Evolutionary conservation across 305 asterid species (phyloP).

Genomic region (Fraxinus greggii): DNA sequence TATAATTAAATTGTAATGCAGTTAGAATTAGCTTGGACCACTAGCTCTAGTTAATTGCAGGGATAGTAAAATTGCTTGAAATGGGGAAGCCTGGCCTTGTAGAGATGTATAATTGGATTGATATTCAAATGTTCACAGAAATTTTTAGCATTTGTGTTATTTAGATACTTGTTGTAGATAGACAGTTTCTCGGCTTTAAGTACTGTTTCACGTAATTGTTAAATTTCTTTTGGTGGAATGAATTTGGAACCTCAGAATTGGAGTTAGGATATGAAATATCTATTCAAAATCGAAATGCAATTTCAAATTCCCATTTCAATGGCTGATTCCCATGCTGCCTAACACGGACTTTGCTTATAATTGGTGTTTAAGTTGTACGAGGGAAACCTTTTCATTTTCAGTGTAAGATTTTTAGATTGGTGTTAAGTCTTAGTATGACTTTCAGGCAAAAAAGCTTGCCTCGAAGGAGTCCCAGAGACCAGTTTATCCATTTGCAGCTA

Average conservation of each 20-base stretch:
- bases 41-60: background rate
- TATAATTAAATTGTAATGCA: background rate
- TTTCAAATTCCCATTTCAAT: background rate
- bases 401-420: background rate
- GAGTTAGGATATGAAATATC: background rate
- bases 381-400: background rate
- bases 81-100: background rate
- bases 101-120: background rate
- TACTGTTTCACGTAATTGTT: background rate
- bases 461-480: slow-evolving; percentile 85
- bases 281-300: background rate
- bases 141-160: background rate
- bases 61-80: background rate
- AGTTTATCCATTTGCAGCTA: slow-evolving; percentile 92
- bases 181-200: background rate
- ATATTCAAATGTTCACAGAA: background rate
- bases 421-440: background rate
- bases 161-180: background rate
- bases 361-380: background rate
- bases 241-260: background rate
- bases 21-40: background rate
- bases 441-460: slow-evolving; percentile 56
- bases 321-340: background rate
- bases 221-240: background rate
- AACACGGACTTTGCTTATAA: background rate